Base-by-base conservation (phyloP, 192 early-diverging fungal species). In the Umbelopsis isabellina region DNA sequence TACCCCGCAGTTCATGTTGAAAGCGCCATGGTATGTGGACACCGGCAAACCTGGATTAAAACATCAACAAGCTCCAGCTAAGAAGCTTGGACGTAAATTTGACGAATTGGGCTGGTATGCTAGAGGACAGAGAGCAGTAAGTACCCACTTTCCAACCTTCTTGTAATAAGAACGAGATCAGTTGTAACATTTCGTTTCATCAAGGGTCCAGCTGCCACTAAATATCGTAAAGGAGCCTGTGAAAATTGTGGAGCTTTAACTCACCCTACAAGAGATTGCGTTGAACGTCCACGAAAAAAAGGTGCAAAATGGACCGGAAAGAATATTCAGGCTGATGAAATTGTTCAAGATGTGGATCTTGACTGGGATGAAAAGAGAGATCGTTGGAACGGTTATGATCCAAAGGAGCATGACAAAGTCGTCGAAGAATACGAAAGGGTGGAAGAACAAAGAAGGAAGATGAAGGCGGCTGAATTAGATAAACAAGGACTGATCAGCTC, bases 331-430 rank as follows among this genome's bases (percentile, higher is more conserved):
- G 84, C 96, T 5, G 96, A 99, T 78, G 98, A 99, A 77, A 83
- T 89, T 12, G 78, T 97, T 9, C 83, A 87, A 72, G 80, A 87
- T 18, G 80, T 96, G 13, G 80, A 90, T 25, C 84, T 97, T 55
- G 84, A 87, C 22, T 99, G 93, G 80, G 98, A 99, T 68, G 95
- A 92, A 21, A 99, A 99, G 79, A 86, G 97, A 46, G 98, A 99
- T 83, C 87, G 94, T 18, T 98, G 96, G 96, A 98, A 98, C 69
- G 98, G 97, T 21, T 99, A 98, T 78, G 94, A 99, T 75, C 86
- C 97, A 4, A 73, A 83, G 53, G 91, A 96, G 47, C 94, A 98
- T 61, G 80, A 87, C 33, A 86, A 89, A 75, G 81, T 90, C 41
- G 84, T 91, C 67, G 89, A 94, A 49, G 95, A 99, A 68, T 97